A percentile compares a stretch with the other conserved stretches of the same genome.
Conservation (phyloP, 768 basidiomycete genomes). For the Suillus lakei region DNA sequence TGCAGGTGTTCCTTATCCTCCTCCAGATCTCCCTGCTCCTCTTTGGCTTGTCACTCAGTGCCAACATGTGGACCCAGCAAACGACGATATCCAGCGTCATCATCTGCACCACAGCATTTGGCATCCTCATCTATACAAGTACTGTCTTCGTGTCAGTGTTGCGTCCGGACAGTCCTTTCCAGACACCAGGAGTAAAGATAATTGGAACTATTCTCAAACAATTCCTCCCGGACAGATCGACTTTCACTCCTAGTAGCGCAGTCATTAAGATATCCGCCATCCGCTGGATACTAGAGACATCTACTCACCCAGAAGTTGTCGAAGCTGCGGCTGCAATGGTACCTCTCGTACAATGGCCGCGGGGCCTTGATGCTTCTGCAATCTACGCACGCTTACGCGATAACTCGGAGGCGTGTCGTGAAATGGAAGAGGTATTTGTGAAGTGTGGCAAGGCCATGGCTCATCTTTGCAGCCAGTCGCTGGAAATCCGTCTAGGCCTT, state of each 20-base stretch:
- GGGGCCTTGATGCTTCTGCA: background rate
- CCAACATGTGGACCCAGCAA: constrained; percentile 9
- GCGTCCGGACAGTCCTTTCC: constrained; percentile 15
- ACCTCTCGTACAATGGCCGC: constrained; percentile 13
- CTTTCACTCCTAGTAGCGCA: background rate
- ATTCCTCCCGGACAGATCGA: background rate
- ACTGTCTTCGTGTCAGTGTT: background rate
- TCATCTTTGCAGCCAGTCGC: background rate
- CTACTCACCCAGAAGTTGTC: constrained; percentile 16
- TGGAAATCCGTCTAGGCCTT: background rate
- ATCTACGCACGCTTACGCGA: background rate
- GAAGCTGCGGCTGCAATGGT: constrained; percentile 10
- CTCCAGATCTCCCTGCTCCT: constrained; percentile 10
- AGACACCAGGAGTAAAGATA: constrained; percentile 6
- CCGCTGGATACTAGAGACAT: constrained; percentile 23
- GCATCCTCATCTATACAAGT: background rate
- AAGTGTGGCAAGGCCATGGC: background rate
- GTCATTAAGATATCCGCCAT: constrained; percentile 10
- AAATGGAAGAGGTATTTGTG: background rate
- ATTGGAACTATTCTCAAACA: background rate
- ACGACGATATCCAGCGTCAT: background rate
- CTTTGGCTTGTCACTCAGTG: constrained; percentile 15
- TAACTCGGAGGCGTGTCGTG: background rate
- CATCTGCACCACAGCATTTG: background rate
- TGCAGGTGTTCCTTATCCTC: constrained; percentile 7